These are phyloP conservation scores for Microsporum audouinii DNA, from an alignment of 2,329 filamentous ascomycete species.

Conservation along the genomic window DNA sequence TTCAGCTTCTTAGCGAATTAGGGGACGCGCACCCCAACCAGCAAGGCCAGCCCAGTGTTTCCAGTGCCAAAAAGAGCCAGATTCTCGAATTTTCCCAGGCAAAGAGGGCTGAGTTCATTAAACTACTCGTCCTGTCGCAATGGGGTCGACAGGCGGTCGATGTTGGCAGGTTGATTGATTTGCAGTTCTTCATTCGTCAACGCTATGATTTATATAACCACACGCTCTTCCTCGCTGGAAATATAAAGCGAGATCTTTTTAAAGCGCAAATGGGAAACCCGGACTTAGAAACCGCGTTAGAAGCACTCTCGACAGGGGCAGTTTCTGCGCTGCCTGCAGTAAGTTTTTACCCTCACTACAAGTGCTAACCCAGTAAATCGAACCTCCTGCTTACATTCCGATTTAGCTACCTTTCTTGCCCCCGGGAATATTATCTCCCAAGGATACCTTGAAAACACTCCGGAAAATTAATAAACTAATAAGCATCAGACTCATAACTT, in stretches of 20 bases:
- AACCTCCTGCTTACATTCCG: neutral
- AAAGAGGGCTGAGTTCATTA: conserved; percentile 79
- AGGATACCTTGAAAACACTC: conserved; percentile 62
- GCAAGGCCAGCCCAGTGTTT: conserved; percentile 41
- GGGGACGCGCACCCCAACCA: conserved; percentile 53
- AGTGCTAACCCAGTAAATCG: neutral
- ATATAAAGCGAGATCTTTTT: conserved; percentile 61
- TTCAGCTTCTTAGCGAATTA: conserved; percentile 58
- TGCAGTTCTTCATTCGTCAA: conserved; percentile 61
- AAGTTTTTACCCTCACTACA: conserved; percentile 21
- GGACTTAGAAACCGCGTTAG: conserved; percentile 78
- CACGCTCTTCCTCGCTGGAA: conserved; percentile 52
- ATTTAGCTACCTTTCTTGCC: conserved; percentile 62
- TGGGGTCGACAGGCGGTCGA: conserved; percentile 73
- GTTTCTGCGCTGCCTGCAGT: conserved; percentile 70
- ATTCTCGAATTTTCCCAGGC: conserved; percentile 69
- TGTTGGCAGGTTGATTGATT: conserved; percentile 78
- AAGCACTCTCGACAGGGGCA: conserved; percentile 68
- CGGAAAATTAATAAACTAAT: conserved; percentile 74
- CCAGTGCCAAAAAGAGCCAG: conserved; percentile 59
- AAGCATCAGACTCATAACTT: conserved; percentile 68
- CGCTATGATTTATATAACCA: conserved; percentile 51
- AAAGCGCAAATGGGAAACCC: conserved; percentile 72
- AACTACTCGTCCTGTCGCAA: conserved; percentile 77
- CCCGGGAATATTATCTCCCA: conserved; percentile 56